Conservation (phyloP, 495 filamentous ascomycete species). For the Aspergillus heteromorphus region DNA sequence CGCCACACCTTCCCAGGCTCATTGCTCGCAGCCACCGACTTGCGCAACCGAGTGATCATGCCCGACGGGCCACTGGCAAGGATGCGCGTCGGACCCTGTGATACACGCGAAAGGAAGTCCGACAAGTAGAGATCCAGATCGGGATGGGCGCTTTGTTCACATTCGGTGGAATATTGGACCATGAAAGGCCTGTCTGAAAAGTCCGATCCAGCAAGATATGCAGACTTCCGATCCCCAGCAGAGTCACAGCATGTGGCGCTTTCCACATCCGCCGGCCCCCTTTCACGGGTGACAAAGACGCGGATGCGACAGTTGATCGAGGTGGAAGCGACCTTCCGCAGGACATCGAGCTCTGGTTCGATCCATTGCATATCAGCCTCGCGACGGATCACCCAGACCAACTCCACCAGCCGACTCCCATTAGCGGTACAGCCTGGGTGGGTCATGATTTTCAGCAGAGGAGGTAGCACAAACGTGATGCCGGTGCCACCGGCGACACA, state of each 20-base stretch:
- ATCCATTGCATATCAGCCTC: constrained; percentile 54
- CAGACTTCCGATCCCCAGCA: too few relatives aligned
- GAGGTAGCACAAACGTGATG: constrained; percentile 56
- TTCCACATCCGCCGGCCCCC: too few relatives aligned
- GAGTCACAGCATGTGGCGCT: too few relatives aligned
- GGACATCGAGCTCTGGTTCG: constrained; percentile 43
- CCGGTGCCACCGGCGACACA: constrained; percentile 62
- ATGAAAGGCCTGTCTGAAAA: constrained; percentile 15
- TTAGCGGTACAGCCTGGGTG: constrained; percentile 18
- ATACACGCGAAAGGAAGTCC: constrained; percentile 24
- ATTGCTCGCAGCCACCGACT: constrained; percentile 49
- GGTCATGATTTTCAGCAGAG: constrained; percentile 41
- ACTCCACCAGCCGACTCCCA: constrained; percentile 41
- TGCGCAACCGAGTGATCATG: constrained; percentile 52
- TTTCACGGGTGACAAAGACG: constrained; percentile 54
- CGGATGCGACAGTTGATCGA: constrained; percentile 39
- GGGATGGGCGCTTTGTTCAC: constrained; percentile 22
- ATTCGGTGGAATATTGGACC: constrained; percentile 53
- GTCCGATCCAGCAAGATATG: neutral
- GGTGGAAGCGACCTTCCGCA: constrained; percentile 30
- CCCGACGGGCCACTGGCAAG: constrained; percentile 57
- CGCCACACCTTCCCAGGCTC: constrained; percentile 45
- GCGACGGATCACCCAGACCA: constrained; percentile 58
- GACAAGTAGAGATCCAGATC: constrained; percentile 12
- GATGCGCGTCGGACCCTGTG: constrained; percentile 45